Evolutionary conservation across 495 filamentous ascomycete genomes (phyloP).

Genomic region (Talaromyces nanjingensis): DNA sequence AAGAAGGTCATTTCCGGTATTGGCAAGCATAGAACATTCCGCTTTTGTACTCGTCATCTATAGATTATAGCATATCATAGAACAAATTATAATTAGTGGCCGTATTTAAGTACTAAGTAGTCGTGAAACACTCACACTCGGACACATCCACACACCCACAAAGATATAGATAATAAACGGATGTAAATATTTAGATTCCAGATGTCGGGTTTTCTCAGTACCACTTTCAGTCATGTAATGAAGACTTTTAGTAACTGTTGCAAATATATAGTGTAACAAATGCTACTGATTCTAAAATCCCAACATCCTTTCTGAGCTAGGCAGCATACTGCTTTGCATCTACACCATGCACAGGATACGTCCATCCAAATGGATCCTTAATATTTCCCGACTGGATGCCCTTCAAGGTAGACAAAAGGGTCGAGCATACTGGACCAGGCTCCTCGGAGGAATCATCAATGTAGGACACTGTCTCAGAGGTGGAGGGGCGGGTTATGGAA

Average conservation of each 20-base stretch:
- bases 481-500: constrained; percentile 1
- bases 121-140: not conserved
- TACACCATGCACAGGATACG: not conserved
- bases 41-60: not conserved
- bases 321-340: not conserved
- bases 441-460: constrained; percentile 51
- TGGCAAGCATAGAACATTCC: not conserved
- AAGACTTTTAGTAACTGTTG: not conserved
- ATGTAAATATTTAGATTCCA: not conserved
- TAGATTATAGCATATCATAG: not conserved
- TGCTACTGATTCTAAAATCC: not conserved
- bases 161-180: not conserved
- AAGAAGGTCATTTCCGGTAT: not conserved
- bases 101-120: not conserved
- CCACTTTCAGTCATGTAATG: not conserved
- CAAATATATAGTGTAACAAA: not conserved
- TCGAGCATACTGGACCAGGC: constrained; percentile 62
- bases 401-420: constrained; percentile 65
- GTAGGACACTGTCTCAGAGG: constrained; percentile 14
- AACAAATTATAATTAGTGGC: not conserved
- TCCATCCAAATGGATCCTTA: constrained; percentile 70
- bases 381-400: constrained; percentile 77
- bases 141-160: not conserved
- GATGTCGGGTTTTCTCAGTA: not conserved
- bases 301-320: not conserved